Percentiles rank a stretch among this genome's conserved stretches.
Conservation (phyloP, 2,329 filamentous ascomycete species). For the Colletotrichum coccodes region DNA sequence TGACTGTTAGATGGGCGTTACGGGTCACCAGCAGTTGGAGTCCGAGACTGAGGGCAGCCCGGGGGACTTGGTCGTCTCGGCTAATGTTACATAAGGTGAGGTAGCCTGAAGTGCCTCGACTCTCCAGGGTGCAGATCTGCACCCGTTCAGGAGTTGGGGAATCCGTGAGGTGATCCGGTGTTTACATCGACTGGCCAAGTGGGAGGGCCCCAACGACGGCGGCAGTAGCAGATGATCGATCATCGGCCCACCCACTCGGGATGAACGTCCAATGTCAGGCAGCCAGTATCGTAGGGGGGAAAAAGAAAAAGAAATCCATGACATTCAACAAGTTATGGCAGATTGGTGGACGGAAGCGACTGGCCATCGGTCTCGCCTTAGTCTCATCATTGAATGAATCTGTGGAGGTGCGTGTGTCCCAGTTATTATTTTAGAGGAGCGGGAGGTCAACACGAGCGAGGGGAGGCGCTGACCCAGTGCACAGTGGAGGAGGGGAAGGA, state of each 20-base stretch:
- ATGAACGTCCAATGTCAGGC: neutral
- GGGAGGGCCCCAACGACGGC: neutral
- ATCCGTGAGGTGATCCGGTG: constrained; percentile 9
- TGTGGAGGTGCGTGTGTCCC: constrained; percentile 23
- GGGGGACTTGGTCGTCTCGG: neutral
- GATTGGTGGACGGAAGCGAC: neutral
- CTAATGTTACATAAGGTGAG: neutral
- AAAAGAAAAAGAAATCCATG: neutral
- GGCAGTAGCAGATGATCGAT: neutral
- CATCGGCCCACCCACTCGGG: neutral
- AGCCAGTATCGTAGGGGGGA: neutral
- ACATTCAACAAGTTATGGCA: neutral
- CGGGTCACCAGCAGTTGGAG: neutral
- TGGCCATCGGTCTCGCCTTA: constrained; percentile 12
- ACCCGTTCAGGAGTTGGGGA: neutral
- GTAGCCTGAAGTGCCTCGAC: neutral
- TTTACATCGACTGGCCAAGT: neutral
- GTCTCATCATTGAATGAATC: constrained; percentile 24
- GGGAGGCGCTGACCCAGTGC: neutral
- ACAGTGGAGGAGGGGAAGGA: constrained; percentile 16
- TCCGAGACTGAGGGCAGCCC: neutral
- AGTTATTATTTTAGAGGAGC: constrained; percentile 28
- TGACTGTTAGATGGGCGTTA: neutral
- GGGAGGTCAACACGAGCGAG: constrained; percentile 26
- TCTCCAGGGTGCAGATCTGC: neutral